These are phyloP conservation scores for Schizothecium vesticola DNA, from an alignment of 495 filamentous ascomycete genomes.

Conservation along the genomic window DNA sequence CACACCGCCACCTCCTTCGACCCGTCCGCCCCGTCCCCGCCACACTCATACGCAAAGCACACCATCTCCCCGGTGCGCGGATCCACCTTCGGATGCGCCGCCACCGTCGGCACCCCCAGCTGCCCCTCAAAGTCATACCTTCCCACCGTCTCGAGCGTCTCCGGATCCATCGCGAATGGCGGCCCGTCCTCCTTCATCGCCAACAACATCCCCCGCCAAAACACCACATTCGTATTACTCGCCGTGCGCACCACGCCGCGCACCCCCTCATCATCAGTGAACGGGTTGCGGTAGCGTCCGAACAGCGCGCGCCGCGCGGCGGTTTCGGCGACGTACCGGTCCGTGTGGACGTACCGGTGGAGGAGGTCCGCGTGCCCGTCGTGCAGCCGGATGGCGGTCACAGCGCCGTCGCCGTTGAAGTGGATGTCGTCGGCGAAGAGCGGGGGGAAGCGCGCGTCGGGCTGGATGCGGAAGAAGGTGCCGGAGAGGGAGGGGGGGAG, in stretches of 20 bases:
- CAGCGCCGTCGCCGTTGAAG: conserved; percentile 42
- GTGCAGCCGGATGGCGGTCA: conserved; percentile 49
- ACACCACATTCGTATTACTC: conserved; percentile 52
- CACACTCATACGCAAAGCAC: conserved; percentile 51
- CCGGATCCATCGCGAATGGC: conserved; percentile 52
- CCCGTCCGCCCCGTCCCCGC: conserved; percentile 40
- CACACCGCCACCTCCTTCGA: conserved; percentile 46
- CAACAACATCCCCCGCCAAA: conserved; percentile 47
- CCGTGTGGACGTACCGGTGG: conserved; percentile 50
- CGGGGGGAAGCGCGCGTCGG: conserved; percentile 48
- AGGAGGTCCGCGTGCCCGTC: conserved; percentile 46
- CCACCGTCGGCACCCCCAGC: conserved; percentile 48
- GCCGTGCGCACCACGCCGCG: conserved; percentile 45
- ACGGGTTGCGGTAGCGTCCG: conserved; percentile 51
- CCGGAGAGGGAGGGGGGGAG: conserved; percentile 48
- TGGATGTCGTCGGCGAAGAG: conserved; percentile 50
- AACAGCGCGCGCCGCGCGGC: conserved; percentile 38
- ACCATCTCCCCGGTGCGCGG: conserved; percentile 53
- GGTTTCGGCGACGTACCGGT: conserved; percentile 42
- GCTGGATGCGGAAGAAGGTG: conserved; percentile 51
- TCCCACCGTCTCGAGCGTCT: conserved; percentile 50
- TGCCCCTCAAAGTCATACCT: conserved; percentile 55
- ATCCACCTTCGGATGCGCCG: conserved; percentile 58
- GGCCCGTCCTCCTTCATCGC: conserved; percentile 53
- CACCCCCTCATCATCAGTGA: conserved; percentile 48